Percentiles rank a stretch among this genome's conserved stretches.
These are phyloP conservation scores for Persicaria tinctoria DNA, from an alignment of 148 eudicot species.

Conservation along the genomic window DNA sequence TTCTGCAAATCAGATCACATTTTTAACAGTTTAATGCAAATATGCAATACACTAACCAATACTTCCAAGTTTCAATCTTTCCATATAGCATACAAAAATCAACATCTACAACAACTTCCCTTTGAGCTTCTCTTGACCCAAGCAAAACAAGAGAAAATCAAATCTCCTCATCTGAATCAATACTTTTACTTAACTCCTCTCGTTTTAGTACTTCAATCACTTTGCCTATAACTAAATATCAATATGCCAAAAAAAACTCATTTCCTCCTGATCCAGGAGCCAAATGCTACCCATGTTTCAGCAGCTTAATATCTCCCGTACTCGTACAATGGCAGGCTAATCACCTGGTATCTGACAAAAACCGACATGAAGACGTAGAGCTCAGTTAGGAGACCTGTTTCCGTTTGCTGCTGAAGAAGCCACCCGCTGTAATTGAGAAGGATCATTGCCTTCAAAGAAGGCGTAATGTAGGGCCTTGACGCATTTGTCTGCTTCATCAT, in stretches of 20 bases:
- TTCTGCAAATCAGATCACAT: too few relatives aligned
- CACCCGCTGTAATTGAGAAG: slow-evolving; percentile 8
- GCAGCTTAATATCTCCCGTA: neutral
- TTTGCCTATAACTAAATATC: neutral
- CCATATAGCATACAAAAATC: neutral
- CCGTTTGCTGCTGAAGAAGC: neutral
- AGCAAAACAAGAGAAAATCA: neutral
- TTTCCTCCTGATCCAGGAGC: neutral
- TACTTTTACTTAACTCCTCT: neutral
- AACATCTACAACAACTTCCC: neutral
- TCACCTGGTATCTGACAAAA: neutral
- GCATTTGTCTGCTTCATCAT: slow-evolving; percentile 80
- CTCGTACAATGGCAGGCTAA: neutral
- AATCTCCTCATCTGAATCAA: neutral
- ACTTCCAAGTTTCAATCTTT: too few relatives aligned
- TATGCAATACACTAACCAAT: too few relatives aligned
- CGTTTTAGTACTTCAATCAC: neutral
- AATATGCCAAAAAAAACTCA: neutral
- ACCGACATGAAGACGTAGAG: neutral
- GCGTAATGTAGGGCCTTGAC: slow-evolving; percentile 79
- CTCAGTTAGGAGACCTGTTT: slow-evolving; percentile 8
- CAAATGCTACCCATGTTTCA: neutral
- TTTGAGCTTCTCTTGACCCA: neutral
- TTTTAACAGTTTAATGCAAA: too few relatives aligned
- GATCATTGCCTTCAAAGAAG: slow-evolving; percentile 53